A percentile compares a stretch with the other conserved stretches of the same genome.
Conservation (phyloP, 768 basidiomycete genomes). For the Auriscalpium vulgare region DNA sequence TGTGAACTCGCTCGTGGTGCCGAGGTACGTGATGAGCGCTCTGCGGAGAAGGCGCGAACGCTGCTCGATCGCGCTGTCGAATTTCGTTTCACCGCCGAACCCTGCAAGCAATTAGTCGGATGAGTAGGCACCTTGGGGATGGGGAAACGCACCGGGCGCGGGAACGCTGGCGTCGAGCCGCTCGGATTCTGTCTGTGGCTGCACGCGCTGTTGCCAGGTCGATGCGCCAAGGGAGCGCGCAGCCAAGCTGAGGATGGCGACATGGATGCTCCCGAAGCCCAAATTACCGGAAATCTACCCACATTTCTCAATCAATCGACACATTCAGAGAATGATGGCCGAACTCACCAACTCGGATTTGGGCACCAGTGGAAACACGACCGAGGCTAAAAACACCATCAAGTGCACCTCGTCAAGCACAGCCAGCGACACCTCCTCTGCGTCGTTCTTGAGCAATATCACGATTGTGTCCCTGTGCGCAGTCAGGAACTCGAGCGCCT, state of each 20-base stretch:
- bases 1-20: constrained; percentile 65
- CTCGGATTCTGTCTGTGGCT: constrained; percentile 63
- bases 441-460: constrained; percentile 72
- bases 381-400: constrained; percentile 62
- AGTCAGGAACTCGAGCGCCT: constrained; percentile 74
- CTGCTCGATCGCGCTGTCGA: constrained; percentile 46
- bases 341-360: constrained; percentile 68
- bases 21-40: constrained; percentile 58
- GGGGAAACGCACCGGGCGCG: constrained; percentile 41
- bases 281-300: constrained; percentile 50
- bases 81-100: constrained; percentile 45
- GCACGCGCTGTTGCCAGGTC: constrained; percentile 47
- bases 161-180: constrained; percentile 41
- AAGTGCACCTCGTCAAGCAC: constrained; percentile 76
- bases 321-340: neutral
- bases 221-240: constrained; percentile 60
- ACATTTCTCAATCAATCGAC: neutral
- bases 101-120: constrained; percentile 27
- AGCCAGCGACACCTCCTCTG: constrained; percentile 50
- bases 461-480: constrained; percentile 80
- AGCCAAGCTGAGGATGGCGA: constrained; percentile 66
- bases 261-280: constrained; percentile 82
- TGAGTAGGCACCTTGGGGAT: neutral
- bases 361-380: constrained; percentile 62
- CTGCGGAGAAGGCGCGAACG: constrained; percentile 55